Base-by-base conservation (phyloP, 2,329 filamentous ascomycete genomes). In the Clonostachys sp. region DNA sequence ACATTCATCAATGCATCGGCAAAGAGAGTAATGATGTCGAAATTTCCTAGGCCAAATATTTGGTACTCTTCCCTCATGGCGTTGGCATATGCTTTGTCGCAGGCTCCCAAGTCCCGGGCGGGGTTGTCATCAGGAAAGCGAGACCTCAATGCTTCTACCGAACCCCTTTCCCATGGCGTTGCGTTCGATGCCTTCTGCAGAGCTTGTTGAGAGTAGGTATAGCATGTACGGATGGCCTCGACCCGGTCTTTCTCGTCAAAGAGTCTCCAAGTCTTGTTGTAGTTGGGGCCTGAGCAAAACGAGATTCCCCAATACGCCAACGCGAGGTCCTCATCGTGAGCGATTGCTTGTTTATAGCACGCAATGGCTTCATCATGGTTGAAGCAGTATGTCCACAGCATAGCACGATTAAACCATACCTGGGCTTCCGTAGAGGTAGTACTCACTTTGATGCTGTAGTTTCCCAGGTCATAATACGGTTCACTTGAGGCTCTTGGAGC, bases 301-400 rank as follows among this genome's bases (percentile, higher is more conserved):
- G 81, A 71, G 30, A 77, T 56, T 1, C 76, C 77, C 74, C 75
- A 80, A 50, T 75, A 70, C 5, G 70, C 74, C 64, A 80, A 71
- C 5, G 68, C 66, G 50, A 68, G 75, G 5, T 59, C 50, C 0
- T 60, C 52, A 50, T 81, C 76, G 44, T 68, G 60, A 3, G 55
- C 51, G 17, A 75, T 68, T 6, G 71, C 74, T 34, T 66, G 59
- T 46, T 72, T 58, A 50, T 78, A 81, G 56, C 76, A 80, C 34
- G 55, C 53, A 12, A 66, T 67, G 1, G 77, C 74, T 58, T 83
- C 80, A 51, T 75, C 74, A 53, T 83, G 79, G 50, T 83, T 82
- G 63, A 83, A 84, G 6, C 66, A 77, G 58, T 80, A 83, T n/a
- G 65, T 69, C 80, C 80, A 84, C n/a, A 73, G 62, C 13, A 83